phyloP scores from a whole-genome alignment of 768 basidiomycete species.

The Tephrocybe rancida region DNA sequence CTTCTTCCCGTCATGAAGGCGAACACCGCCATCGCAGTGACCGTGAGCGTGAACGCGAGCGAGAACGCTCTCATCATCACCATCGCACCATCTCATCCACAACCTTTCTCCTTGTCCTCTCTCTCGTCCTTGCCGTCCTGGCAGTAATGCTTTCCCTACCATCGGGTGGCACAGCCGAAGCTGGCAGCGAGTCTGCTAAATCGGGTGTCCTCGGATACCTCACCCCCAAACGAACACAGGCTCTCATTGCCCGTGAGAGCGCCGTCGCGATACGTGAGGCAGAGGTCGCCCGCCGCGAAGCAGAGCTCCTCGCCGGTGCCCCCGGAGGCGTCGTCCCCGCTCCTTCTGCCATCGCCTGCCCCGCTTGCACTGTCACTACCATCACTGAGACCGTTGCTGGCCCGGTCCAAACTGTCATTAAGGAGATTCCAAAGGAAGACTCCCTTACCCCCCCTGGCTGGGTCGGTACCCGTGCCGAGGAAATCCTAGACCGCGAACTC shows the following conservation, averaged over 20 bases:
- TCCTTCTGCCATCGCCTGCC: slow-evolving; percentile 55
- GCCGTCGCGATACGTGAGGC: slow-evolving; percentile 83
- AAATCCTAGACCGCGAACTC: slow-evolving; percentile 82
- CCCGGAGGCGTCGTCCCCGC: slow-evolving; percentile 76
- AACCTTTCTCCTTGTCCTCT: slow-evolving; percentile 83
- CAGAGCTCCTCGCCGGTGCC: slow-evolving; percentile 80
- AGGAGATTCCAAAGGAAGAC: slow-evolving; percentile 85
- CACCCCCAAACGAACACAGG: slow-evolving; percentile 82
- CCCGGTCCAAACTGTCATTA: slow-evolving; percentile 79
- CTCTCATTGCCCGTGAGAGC: slow-evolving; percentile 77
- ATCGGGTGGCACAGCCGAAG: slow-evolving; percentile 38
- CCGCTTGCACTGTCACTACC: slow-evolving; percentile 57
- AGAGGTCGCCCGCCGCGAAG: slow-evolving; percentile 87
- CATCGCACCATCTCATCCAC: slow-evolving; percentile 89
- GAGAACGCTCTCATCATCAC: slow-evolving; percentile 68
- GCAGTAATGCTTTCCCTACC: slow-evolving; percentile 90
- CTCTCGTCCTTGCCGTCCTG: slow-evolving; percentile 84
- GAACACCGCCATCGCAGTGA: slow-evolving; percentile 50
- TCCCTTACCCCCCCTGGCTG: slow-evolving; percentile 80
- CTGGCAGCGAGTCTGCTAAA: slow-evolving; percentile 40
- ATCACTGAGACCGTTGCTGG: slow-evolving; percentile 56
- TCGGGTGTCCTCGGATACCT: slow-evolving; percentile 72
- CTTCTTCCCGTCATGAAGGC: slow-evolving; percentile 72
- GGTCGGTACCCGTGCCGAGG: slow-evolving; percentile 76
- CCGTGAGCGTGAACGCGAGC: slow-evolving; percentile 40